Evolutionary conservation across 257 asterid species (phyloP).

Genomic region (Cynanchum wilfordii): DNA sequence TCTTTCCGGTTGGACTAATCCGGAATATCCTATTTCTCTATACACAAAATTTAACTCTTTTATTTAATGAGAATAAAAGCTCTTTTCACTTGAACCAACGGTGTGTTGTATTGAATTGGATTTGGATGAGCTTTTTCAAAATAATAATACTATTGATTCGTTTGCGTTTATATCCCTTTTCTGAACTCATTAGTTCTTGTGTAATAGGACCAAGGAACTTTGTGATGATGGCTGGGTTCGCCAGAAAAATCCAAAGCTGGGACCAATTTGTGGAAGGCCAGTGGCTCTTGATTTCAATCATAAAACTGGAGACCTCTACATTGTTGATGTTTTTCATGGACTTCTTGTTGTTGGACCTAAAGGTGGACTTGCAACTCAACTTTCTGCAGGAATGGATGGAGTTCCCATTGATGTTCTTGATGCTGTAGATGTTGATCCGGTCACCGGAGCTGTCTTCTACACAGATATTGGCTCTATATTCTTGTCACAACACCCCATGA

Average conservation of each 20-base stretch:
- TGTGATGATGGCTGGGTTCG: slow-evolving; percentile 39
- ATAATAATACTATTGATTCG: background rate
- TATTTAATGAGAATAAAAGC: too few relatives aligned
- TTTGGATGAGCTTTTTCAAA: background rate
- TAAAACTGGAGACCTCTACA: slow-evolving; percentile 38
- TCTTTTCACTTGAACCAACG: too few relatives aligned
- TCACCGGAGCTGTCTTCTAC: slow-evolving; percentile 35
- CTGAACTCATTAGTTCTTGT: background rate
- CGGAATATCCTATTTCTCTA: too few relatives aligned
- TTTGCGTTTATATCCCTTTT: background rate
- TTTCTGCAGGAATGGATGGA: slow-evolving; percentile 25
- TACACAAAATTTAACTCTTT: too few relatives aligned
- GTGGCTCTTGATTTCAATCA: slow-evolving; percentile 42
- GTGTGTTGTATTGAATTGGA: background rate
- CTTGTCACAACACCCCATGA: background rate
- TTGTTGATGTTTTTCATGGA: slow-evolving; percentile 37
- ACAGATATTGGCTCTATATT: slow-evolving; percentile 42
- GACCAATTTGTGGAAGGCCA: slow-evolving; percentile 43
- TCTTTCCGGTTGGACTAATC: too few relatives aligned
- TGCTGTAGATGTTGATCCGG: slow-evolving; percentile 41
- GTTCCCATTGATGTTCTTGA: slow-evolving; percentile 30
- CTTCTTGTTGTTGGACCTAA: slow-evolving; percentile 41
- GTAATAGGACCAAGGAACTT: slow-evolving; percentile 37
- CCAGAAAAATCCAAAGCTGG: slow-evolving; percentile 11
- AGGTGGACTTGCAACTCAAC: slow-evolving; percentile 40